These are phyloP conservation scores for Alternaria infectoria DNA, from an alignment of 2,329 filamentous ascomycete genomes.

Conservation along the genomic window DNA sequence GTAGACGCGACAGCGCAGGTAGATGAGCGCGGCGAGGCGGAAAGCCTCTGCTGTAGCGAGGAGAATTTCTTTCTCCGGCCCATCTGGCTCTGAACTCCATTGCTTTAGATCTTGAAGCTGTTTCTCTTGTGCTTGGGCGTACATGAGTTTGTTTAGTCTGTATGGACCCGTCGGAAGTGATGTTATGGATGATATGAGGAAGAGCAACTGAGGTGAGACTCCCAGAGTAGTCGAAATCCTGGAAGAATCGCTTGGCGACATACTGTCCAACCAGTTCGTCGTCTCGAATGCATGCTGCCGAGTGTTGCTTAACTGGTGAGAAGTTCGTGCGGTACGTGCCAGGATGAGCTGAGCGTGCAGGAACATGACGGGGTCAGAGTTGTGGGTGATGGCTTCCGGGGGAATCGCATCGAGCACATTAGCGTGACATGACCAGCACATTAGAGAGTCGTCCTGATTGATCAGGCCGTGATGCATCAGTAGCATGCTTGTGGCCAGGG, in stretches of 20 bases:
- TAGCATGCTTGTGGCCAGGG: conserved; percentile 42
- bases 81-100: conserved; percentile 33
- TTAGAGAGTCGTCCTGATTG: conserved; percentile 32
- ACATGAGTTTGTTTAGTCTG: conserved; percentile 25
- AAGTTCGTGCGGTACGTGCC: conserved; percentile 36
- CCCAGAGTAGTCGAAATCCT: conserved; percentile 34
- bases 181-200: conserved; percentile 38
- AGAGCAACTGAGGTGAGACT: conserved; percentile 39
- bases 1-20: conserved; percentile 39
- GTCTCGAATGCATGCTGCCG: conserved; percentile 35
- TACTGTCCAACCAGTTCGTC: conserved; percentile 31
- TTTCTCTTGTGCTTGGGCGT: conserved; percentile 33
- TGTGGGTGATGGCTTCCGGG: conserved; percentile 23
- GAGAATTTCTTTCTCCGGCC: conserved; percentile 32
- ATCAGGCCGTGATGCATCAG: conserved; percentile 41
- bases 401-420: conserved; percentile 42
- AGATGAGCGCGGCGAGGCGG: conserved; percentile 40
- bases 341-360: conserved; percentile 38
- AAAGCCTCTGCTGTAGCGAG: conserved; percentile 40
- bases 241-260: conserved; percentile 26
- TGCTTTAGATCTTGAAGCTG: conserved; percentile 37
- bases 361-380: conserved; percentile 37
- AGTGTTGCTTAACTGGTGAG: conserved; percentile 25
- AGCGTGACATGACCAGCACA: conserved; percentile 44
- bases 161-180: conserved; percentile 23